Percentiles rank a stretch among this genome's conserved stretches.
These are phyloP conservation scores for Nitzschia inconspicua DNA, from an alignment of 108 stramenopile genomes.

Conservation along the genomic window DNA sequence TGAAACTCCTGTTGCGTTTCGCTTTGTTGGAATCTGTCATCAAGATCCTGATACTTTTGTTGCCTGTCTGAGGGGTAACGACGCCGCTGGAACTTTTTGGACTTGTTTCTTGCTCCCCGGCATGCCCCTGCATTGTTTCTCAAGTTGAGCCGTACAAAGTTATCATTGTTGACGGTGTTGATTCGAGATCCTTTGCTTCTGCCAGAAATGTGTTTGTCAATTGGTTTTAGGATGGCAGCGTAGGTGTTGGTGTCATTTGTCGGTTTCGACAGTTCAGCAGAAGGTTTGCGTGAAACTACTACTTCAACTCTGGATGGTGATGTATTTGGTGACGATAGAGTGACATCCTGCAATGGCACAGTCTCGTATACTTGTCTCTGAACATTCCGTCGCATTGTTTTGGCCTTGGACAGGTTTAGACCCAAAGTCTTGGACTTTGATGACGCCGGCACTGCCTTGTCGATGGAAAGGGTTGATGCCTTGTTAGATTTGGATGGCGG, in stretches of 20 bases:
- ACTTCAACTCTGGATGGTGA: too few relatives aligned
- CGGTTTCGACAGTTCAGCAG: too few relatives aligned
- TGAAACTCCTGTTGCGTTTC: background rate
- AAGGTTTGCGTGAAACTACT: too few relatives aligned
- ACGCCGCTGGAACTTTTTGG: constrained; percentile 10
- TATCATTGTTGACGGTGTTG: constrained; percentile 48
- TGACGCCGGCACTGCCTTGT: too few relatives aligned
- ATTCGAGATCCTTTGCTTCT: background rate
- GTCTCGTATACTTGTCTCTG: too few relatives aligned
- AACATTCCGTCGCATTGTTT: too few relatives aligned
- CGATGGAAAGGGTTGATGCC: too few relatives aligned
- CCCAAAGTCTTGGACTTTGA: too few relatives aligned
- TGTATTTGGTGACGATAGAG: too few relatives aligned
- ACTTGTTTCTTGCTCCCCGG: constrained; percentile 70
- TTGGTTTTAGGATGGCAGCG: background rate
- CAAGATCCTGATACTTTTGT: background rate
- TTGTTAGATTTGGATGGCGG: too few relatives aligned
- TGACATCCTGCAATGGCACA: too few relatives aligned
- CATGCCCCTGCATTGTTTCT: constrained; percentile 74
- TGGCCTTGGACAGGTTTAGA: too few relatives aligned
- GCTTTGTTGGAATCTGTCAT: background rate
- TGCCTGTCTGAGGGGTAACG: background rate
- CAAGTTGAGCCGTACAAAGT: constrained; percentile 83
- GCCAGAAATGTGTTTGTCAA: background rate
- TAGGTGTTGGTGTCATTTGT: background rate